Evolutionary conservation across 352 stramenopile species (phyloP).

Genomic region (Globisporangium polare): DNA sequence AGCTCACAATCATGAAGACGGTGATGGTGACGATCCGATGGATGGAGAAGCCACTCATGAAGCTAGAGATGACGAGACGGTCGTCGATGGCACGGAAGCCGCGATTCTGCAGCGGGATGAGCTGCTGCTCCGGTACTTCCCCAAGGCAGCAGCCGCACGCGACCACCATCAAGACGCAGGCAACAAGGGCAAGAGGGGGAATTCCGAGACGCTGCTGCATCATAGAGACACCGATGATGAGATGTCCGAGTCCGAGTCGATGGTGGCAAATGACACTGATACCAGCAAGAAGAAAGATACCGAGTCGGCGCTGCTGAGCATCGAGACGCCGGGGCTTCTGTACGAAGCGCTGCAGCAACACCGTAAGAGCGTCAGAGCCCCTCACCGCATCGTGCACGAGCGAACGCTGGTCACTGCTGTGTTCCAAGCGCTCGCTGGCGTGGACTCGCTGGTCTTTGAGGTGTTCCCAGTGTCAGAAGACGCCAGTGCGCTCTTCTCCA

Average conservation of each 20-base stretch:
- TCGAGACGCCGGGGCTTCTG: constrained; percentile 2
- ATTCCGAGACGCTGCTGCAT: constrained; percentile 1
- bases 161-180: background rate
- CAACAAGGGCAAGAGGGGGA: constrained; percentile 5
- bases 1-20: background rate
- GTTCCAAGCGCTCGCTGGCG: constrained; percentile 54
- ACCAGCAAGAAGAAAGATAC: background rate
- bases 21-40: constrained; percentile 11
- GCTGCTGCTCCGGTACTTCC: constrained; percentile 46
- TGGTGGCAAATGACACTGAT: background rate
- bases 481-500: constrained; percentile 24
- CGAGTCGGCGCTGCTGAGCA: background rate
- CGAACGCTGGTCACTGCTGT: constrained; percentile 38
- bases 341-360: background rate
- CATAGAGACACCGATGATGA: constrained; percentile 8
- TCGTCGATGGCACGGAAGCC: background rate
- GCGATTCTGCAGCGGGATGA: constrained; percentile 21
- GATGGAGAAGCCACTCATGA: background rate
- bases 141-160: constrained; percentile 5
- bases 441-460: constrained; percentile 54
- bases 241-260: background rate
- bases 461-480: constrained; percentile 11
- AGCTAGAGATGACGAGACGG: background rate
- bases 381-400: constrained; percentile 41
- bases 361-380: background rate